Conservation (phyloP, 2,329 filamentous ascomycete genomes). For the Fusarium bulbicola region DNA sequence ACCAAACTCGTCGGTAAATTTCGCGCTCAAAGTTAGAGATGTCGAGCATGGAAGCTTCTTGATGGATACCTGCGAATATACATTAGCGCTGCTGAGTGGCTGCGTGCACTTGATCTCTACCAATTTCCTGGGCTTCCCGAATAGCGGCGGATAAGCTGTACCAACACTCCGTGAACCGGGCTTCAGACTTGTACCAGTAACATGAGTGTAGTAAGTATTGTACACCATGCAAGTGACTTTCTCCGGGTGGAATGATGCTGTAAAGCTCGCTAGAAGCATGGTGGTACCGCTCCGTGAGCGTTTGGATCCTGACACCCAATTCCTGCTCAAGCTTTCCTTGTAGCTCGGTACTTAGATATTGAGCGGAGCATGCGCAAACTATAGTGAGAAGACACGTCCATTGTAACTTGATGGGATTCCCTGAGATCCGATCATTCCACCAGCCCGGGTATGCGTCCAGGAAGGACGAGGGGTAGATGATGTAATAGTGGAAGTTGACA, state of each 20-base stretch:
- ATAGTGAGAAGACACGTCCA: not conserved
- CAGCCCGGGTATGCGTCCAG: not conserved
- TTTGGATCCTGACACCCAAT: not conserved
- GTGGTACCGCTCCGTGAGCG: not conserved
- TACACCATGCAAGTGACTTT: not conserved
- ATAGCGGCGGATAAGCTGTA: not conserved
- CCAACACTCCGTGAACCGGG: not conserved
- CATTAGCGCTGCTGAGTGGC: accelerated
- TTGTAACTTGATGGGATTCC: not conserved
- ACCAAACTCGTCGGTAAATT: not conserved
- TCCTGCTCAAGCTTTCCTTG: not conserved
- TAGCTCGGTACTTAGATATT: not conserved
- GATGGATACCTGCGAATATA: not conserved
- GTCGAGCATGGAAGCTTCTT: not conserved
- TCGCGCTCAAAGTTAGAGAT: not conserved
- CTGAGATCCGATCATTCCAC: not conserved
- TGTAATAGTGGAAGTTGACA: not conserved
- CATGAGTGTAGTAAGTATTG: not conserved
- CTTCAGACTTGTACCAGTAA: not conserved
- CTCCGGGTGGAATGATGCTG: not conserved
- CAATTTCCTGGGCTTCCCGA: not conserved
- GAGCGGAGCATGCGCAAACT: not conserved
- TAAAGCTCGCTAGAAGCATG: not conserved
- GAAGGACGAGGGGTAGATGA: not conserved
- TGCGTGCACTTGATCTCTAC: not conserved